phyloP scores from a whole-genome alignment of 768 basidiomycete species.

The Tylopilus sp. region DNA sequence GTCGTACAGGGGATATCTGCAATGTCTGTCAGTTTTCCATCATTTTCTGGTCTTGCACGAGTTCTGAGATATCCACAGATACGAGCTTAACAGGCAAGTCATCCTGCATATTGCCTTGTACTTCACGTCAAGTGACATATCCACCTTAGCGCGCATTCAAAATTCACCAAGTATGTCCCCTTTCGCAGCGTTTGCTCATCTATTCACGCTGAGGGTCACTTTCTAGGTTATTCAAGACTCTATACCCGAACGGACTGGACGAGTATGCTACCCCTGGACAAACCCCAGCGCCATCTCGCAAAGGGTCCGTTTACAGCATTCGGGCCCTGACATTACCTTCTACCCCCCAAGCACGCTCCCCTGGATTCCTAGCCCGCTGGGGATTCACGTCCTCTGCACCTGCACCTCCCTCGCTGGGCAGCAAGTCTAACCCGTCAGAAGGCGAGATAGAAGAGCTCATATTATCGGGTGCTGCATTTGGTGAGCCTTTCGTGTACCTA shows the following conservation, averaged over 20 bases:
- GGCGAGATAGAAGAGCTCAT: conserved; percentile 71
- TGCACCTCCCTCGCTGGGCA: conserved; percentile 13
- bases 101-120: not conserved
- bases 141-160: conserved; percentile 54
- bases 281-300: conserved; percentile 35
- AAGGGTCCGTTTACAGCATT: conserved; percentile 26
- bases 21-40: conserved; percentile 57
- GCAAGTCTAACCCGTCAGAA: conserved; percentile 32
- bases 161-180: conserved; percentile 61
- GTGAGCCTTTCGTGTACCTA: conserved; percentile 34
- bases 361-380: conserved; percentile 40
- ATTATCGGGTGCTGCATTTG: conserved; percentile 74
- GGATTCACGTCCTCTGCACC: conserved; percentile 13
- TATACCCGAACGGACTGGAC: conserved; percentile 62
- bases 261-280: conserved; percentile 37
- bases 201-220: not conserved
- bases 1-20: conserved; percentile 74
- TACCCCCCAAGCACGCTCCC: conserved; percentile 14
- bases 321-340: conserved; percentile 10
- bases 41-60: not conserved
- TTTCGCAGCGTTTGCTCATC: not conserved
- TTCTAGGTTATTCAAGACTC: conserved; percentile 60
- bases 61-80: conserved; percentile 29
- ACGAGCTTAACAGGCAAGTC: conserved; percentile 53
- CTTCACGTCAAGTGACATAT: conserved; percentile 20